Percentiles rank a stretch among this genome's conserved stretches.
phyloP scores from a whole-genome alignment of 2,329 filamentous ascomycete species.

The Sporothrix sp. region DNA sequence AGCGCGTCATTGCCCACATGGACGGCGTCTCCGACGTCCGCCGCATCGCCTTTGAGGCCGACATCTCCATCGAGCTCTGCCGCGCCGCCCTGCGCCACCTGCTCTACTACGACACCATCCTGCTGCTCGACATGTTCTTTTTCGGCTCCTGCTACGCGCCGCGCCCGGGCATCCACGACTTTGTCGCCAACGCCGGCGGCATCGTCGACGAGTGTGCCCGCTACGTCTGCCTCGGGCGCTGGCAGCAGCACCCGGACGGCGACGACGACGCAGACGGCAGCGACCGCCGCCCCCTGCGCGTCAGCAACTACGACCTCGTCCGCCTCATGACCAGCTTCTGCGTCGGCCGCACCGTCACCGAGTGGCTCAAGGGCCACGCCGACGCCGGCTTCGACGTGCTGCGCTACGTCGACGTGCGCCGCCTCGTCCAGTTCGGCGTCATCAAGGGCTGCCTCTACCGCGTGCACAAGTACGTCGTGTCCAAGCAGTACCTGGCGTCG shows the following conservation, averaged over 20 bases:
- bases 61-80: conserved; percentile 78
- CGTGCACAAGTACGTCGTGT: conserved; percentile 81
- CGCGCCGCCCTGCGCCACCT: conserved; percentile 81
- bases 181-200: conserved; percentile 61
- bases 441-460: conserved; percentile 93
- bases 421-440: conserved; percentile 89
- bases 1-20: conserved; percentile 72
- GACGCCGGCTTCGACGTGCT: conserved; percentile 56
- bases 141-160: conserved; percentile 87
- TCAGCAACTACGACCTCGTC: conserved; percentile 58
- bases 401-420: conserved; percentile 71
- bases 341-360: conserved; percentile 72
- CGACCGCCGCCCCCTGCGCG: conserved; percentile 21
- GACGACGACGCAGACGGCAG: neutral
- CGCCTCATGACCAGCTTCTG: conserved; percentile 78
- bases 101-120: conserved; percentile 82
- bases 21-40: conserved; percentile 86
- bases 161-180: conserved; percentile 65
- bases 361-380: conserved; percentile 73
- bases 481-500: conserved; percentile 49
- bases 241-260: neutral
- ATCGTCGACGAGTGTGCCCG: conserved; percentile 80
- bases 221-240: conserved; percentile 53
- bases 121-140: conserved; percentile 90
- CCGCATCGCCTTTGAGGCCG: conserved; percentile 73